A percentile compares a stretch with the other conserved stretches of the same genome.
These are phyloP conservation scores for Peterozyma toletana DNA, from an alignment of 805 yeast species.

Conservation along the genomic window DNA sequence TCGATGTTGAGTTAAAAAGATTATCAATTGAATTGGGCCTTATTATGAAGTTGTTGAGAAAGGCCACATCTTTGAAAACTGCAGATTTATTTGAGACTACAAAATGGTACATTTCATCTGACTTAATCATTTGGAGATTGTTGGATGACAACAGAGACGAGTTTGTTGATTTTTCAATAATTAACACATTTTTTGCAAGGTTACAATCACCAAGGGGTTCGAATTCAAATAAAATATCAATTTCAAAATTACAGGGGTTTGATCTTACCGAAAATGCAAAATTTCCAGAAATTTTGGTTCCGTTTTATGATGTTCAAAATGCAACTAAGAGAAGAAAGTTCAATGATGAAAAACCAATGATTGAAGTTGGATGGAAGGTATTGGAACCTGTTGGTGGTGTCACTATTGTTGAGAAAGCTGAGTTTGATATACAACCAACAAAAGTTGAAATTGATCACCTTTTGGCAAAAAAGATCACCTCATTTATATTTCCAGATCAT, in stretches of 20 bases:
- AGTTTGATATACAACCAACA: background rate
- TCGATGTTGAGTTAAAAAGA: conserved; percentile 29
- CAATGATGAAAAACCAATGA: conserved; percentile 21
- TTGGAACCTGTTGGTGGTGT: conserved; percentile 87
- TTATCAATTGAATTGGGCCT: conserved; percentile 34
- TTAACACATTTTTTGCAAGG: conserved; percentile 52
- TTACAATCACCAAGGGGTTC: conserved; percentile 43
- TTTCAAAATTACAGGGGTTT: conserved; percentile 62
- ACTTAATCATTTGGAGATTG: conserved; percentile 65
- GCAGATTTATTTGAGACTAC: conserved; percentile 25
- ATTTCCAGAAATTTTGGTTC: conserved; percentile 68
- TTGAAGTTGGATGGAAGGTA: conserved; percentile 66
- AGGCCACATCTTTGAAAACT: conserved; percentile 12
- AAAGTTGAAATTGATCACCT: conserved; percentile 1
- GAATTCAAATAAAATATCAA: conserved; percentile 58
- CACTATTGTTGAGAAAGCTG: conserved; percentile 40
- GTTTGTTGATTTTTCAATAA: conserved; percentile 63
- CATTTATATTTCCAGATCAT: background rate
- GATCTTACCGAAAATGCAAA: conserved; percentile 50
- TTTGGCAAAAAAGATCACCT: conserved; percentile 17
- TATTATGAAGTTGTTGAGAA: conserved; percentile 30
- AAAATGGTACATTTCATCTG: conserved; percentile 61
- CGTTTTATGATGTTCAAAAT: conserved; percentile 22
- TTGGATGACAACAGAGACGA: conserved; percentile 53
- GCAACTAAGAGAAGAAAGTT: conserved; percentile 9